Base-by-base conservation (phyloP, 805 yeast species). In the Wickerhamiella occidentalis region DNA sequence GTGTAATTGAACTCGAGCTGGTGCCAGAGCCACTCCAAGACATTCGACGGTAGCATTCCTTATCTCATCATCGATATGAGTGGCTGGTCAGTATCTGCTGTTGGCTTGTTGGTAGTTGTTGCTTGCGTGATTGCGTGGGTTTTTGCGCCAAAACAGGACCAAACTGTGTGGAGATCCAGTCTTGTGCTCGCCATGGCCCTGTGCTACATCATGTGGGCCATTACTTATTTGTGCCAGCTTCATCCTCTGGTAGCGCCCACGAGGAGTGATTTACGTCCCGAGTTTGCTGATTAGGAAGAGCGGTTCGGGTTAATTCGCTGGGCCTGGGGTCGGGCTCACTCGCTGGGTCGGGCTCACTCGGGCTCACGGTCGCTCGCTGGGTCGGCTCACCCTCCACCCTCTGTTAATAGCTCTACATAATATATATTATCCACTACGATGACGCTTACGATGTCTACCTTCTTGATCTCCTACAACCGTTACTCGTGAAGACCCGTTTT, bases 191-290 rank as follows among this genome's bases (percentile, higher is more conserved):
- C 85, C 7, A 64, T 84, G 57, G 74, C 85, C 19, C 80, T 84
- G 88, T 80, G 84, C 69, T 84, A 74, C 64, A 70, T 84, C 61
- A 80, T 84, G 88, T 84, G 94, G 94, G 96, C 96, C 28, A 80
- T 87, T 60, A 87, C 96, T 6, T 87, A 86, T 62, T 71, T 87
- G 56, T 74, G 70, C 30, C 96, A 88, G 64, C 70, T 88, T 52
- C 96, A 88, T 66, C 96, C 96, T 6, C 72, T 88, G 60, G 94
- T 85, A 52, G 86, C 78, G 40, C 96, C 96, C 38, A 83, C 82
- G 64, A 78, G 96, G 59, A 78, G 94, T 1, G 95, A 88, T 61
- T 68, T 87, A 64, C 80, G 96, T 68, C 94, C 94, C 8, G 95
- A 87, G 64, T 45, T 45, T 45, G 33, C 41, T 15, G 47, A 45